Conservation (phyloP, 495 filamentous ascomycete species). For the Parmelia sp. region DNA sequence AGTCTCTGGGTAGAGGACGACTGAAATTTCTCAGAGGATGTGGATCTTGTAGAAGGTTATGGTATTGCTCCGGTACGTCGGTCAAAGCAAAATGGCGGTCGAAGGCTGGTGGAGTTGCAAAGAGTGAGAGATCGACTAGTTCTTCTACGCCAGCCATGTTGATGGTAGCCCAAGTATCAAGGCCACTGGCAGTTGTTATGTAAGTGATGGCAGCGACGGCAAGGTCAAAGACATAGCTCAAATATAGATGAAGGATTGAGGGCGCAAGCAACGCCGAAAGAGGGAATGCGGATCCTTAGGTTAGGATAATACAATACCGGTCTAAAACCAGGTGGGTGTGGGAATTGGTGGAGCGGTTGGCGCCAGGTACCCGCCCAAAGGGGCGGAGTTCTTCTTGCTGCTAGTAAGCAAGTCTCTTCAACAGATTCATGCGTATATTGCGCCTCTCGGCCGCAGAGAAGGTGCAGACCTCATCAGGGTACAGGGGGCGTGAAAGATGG, state of each 20-base stretch:
- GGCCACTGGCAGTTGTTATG: not conserved
- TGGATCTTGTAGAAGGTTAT: not conserved
- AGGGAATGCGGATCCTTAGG: slow-evolving; percentile 2
- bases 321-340: slow-evolving; percentile 9
- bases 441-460: slow-evolving; percentile 2
- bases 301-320: not conserved
- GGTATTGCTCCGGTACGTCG: not conserved
- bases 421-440: not conserved
- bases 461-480: not conserved
- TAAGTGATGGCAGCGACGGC: slow-evolving; percentile 5
- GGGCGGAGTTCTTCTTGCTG: slow-evolving; percentile 11
- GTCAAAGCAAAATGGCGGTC: slow-evolving; percentile 20
- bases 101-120: slow-evolving; percentile 24
- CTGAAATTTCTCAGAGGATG: slow-evolving; percentile 9
- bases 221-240: not conserved
- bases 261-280: slow-evolving; percentile 11
- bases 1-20: slow-evolving; percentile 15
- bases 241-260: slow-evolving; percentile 10
- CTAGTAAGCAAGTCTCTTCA: not conserved
- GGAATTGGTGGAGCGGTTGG: slow-evolving; percentile 4
- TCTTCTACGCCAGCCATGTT: slow-evolving; percentile 21
- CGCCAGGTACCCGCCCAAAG: slow-evolving; percentile 11
- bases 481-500: not conserved
- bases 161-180: slow-evolving; percentile 2
- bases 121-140: slow-evolving; percentile 29